Evolutionary conservation across 2,329 filamentous ascomycete species (phyloP).

Genomic region (Pseudogymnoascus sp.): DNA sequence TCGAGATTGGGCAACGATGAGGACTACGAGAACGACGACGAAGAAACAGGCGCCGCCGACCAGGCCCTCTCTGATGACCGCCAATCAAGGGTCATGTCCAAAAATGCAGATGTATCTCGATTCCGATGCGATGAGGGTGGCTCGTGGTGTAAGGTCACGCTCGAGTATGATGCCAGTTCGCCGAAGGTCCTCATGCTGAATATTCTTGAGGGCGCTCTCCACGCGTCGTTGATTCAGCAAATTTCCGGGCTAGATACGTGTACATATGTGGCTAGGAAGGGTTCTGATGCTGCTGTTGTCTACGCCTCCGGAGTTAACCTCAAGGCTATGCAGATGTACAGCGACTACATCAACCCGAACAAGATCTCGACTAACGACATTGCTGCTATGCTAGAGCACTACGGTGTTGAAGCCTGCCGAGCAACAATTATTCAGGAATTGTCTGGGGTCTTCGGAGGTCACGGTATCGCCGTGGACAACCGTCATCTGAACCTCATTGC

Average conservation of each 20-base stretch:
- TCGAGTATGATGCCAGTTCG: constrained; percentile 70
- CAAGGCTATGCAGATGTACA: constrained; percentile 79
- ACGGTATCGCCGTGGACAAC: constrained; percentile 87
- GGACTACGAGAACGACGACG: constrained; percentile 30
- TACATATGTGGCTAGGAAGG: constrained; percentile 53
- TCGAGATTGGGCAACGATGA: constrained; percentile 20
- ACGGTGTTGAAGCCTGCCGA: constrained; percentile 90
- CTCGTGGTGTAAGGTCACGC: constrained; percentile 67
- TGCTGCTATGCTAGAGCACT: constrained; percentile 70
- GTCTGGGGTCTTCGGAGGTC: constrained; percentile 72
- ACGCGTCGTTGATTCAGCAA: constrained; percentile 75
- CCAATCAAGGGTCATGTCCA: constrained; percentile 54
- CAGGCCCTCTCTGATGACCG: constrained; percentile 31
- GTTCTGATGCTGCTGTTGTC: constrained; percentile 47
- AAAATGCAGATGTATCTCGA: constrained; percentile 56
- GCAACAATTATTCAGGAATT: constrained; percentile 82
- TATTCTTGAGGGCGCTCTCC: constrained; percentile 73
- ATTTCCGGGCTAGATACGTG: constrained; percentile 70
- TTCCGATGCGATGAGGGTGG: constrained; percentile 78
- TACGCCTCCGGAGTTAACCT: constrained; percentile 83
- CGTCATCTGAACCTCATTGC: constrained; percentile 92
- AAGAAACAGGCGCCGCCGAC: constrained; percentile 17
- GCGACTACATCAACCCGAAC: constrained; percentile 78
- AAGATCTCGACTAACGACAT: constrained; percentile 89
- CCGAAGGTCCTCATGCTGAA: constrained; percentile 92